Percentiles rank a stretch among this genome's conserved stretches.
Conservation (phyloP, 768 basidiomycete species). For the Tricholoma hemisulphureum region DNA sequence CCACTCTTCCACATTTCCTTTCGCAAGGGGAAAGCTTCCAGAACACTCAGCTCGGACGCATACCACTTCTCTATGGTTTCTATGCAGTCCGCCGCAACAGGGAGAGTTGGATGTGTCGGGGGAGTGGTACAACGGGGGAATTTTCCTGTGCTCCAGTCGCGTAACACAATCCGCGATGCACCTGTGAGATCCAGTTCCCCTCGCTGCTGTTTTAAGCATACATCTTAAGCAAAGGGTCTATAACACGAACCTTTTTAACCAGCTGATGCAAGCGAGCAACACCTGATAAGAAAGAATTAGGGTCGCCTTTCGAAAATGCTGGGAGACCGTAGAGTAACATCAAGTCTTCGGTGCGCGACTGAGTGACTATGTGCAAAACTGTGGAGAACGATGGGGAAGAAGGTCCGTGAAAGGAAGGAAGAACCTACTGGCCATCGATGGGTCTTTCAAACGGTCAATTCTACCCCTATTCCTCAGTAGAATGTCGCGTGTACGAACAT, state of each 20-base stretch:
- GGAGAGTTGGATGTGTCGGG: slow-evolving; percentile 22
- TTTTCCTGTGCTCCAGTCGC: slow-evolving; percentile 80
- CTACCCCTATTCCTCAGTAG: slow-evolving; percentile 77
- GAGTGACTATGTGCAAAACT: slow-evolving; percentile 70
- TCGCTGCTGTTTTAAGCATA: slow-evolving; percentile 41
- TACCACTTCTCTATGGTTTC: slow-evolving; percentile 31
- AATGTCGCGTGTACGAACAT: slow-evolving; percentile 63
- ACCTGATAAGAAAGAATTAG: slow-evolving; percentile 69
- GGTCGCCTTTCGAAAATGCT: slow-evolving; percentile 68
- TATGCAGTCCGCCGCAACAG: slow-evolving; percentile 8
- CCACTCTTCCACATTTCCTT: slow-evolving; percentile 66
- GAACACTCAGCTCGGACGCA: slow-evolving; percentile 47
- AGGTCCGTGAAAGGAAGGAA: not conserved
- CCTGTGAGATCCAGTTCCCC: slow-evolving; percentile 70
- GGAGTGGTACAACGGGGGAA: slow-evolving; percentile 73
- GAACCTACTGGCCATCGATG: slow-evolving; percentile 61
- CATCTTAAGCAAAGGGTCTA: not conserved
- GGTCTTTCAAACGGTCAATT: slow-evolving; percentile 84
- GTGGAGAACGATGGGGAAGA: slow-evolving; percentile 3
- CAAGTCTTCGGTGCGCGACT: slow-evolving; percentile 74
- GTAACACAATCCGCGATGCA: slow-evolving; percentile 75
- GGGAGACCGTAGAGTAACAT: slow-evolving; percentile 88
- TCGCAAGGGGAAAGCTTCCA: slow-evolving; percentile 48
- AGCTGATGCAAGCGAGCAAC: slow-evolving; percentile 74
- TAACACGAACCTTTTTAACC: slow-evolving; percentile 65